Conservation (phyloP, 495 filamentous ascomycete genomes). For the Tuber melanosporum region DNA sequence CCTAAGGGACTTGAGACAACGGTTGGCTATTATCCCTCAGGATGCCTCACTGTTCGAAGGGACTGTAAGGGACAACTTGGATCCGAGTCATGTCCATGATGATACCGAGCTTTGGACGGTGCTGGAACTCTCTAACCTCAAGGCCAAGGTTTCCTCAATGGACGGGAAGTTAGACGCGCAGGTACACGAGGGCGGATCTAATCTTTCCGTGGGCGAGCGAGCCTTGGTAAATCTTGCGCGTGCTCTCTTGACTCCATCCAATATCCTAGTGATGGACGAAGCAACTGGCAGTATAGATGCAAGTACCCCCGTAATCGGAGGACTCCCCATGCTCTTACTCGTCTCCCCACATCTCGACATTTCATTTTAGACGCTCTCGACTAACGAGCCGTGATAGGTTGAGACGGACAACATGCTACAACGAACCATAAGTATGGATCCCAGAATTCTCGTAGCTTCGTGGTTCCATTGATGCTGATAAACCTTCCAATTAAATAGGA, state of each 20-base stretch:
- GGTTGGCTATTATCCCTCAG: constrained; percentile 95
- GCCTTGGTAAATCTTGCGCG: constrained; percentile 90
- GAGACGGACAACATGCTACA: constrained; percentile 41
- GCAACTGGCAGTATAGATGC: constrained; percentile 89
- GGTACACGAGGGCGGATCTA: constrained; percentile 88
- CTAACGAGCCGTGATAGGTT: constrained; percentile 29
- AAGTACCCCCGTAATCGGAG: constrained; percentile 56
- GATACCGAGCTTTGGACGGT: constrained; percentile 98
- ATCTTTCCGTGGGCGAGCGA: constrained; percentile 80
- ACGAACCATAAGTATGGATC: constrained; percentile 36
- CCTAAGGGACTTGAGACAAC: constrained; percentile 75
- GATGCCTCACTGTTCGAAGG: constrained; percentile 97
- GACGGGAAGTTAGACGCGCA: constrained; percentile 79
- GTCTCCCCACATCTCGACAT: constrained; percentile 17
- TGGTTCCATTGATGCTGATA: constrained; percentile 32
- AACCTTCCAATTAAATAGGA: constrained; percentile 27
- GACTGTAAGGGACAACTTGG: constrained; percentile 89
- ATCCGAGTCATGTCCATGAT: constrained; percentile 89
- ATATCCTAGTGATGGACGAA: constrained; percentile 95
- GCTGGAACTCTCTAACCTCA: constrained; percentile 87
- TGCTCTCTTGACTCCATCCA: constrained; percentile 87
- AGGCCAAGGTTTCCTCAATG: constrained; percentile 85
- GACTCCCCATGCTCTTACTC: constrained; percentile 64
- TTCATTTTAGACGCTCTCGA: constrained; percentile 22
- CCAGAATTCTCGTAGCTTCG: constrained; percentile 16